Conservation (phyloP, 805 yeast genomes). For the Monosporozyma siamensis region DNA sequence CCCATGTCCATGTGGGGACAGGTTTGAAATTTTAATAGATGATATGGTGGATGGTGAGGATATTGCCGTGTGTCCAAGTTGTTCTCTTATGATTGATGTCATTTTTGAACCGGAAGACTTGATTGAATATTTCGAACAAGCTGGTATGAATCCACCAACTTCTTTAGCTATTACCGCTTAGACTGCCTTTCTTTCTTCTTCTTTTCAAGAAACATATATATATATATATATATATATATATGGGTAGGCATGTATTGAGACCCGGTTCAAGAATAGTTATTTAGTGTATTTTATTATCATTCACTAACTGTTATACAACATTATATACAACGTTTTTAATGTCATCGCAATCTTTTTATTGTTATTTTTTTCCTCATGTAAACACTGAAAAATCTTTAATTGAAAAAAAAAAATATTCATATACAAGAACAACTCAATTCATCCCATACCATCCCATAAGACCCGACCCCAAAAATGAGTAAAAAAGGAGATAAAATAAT, state of each 20-base stretch:
- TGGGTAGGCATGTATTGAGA: no score
- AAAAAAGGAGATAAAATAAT: conserved; percentile 1
- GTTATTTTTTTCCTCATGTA: not conserved
- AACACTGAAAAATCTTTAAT: not conserved
- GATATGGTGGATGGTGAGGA: conserved; percentile 88
- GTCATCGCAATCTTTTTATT: not conserved
- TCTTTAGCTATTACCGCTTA: not conserved
- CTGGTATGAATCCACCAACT: conserved; percentile 26
- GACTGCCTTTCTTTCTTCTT: conserved; percentile 14
- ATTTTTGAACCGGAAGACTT: conserved; percentile 62
- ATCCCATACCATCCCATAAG: not conserved
- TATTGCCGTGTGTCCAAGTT: conserved; percentile 93
- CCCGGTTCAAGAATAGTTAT: not conserved
- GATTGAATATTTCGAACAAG: conserved; percentile 34
- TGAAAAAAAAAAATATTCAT: not conserved
- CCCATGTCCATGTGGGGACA: conserved; percentile 98
- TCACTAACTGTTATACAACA: no score
- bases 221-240: no score
- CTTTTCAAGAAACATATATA: no score
- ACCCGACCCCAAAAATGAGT: not conserved
- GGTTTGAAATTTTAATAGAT: conserved; percentile 75
- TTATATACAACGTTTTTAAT: no score
- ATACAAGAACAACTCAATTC: not conserved
- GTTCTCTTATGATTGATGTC: conserved; percentile 87
- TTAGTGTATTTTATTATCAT: not conserved